These are phyloP conservation scores for Epichloe scottii DNA, from an alignment of 2,329 filamentous ascomycete genomes.

Conservation along the genomic window DNA sequence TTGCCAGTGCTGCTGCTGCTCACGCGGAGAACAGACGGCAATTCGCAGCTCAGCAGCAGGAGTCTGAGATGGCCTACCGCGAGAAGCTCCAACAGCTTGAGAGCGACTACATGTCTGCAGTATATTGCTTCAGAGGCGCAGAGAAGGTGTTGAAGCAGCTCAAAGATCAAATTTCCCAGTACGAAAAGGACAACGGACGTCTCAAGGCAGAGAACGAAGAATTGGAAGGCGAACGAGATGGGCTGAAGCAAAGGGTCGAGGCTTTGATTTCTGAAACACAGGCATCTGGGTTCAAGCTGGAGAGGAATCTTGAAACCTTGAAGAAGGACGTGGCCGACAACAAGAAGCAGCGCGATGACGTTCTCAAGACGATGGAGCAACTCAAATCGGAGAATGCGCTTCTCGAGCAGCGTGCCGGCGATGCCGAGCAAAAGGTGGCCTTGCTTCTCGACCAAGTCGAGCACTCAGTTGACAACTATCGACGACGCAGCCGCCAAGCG, in stretches of 20 bases:
- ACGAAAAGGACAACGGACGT: constrained; percentile 74
- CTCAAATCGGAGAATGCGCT: constrained; percentile 70
- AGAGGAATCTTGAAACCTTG: constrained; percentile 56
- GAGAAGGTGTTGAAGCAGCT: constrained; percentile 99
- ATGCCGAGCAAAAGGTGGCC: constrained; percentile 88
- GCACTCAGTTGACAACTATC: constrained; percentile 85
- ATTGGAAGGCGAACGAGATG: constrained; percentile 64
- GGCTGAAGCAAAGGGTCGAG: constrained; percentile 56
- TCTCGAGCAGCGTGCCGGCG: constrained; percentile 72
- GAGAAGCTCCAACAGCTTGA: constrained; percentile 90
- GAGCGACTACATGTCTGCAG: constrained; percentile 93
- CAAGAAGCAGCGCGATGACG: constrained; percentile 55
- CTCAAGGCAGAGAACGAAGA: constrained; percentile 67
- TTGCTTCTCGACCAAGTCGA: constrained; percentile 91
- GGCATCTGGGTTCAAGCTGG: constrained; percentile 52
- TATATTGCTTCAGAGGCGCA: constrained; percentile 95
- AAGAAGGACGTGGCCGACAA: constrained; percentile 55
- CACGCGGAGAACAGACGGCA: constrained; percentile 75
- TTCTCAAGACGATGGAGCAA: constrained; percentile 55
- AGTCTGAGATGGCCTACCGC: constrained; percentile 79
- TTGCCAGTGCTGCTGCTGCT: constrained; percentile 61
- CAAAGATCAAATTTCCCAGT: constrained; percentile 90
- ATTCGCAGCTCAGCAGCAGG: constrained; percentile 69
- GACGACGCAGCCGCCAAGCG: constrained; percentile 56
- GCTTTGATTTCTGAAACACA: constrained; percentile 57